Conservation (phyloP, 202 grass and related monocot genomes). For the Elaeis oleifera region DNA sequence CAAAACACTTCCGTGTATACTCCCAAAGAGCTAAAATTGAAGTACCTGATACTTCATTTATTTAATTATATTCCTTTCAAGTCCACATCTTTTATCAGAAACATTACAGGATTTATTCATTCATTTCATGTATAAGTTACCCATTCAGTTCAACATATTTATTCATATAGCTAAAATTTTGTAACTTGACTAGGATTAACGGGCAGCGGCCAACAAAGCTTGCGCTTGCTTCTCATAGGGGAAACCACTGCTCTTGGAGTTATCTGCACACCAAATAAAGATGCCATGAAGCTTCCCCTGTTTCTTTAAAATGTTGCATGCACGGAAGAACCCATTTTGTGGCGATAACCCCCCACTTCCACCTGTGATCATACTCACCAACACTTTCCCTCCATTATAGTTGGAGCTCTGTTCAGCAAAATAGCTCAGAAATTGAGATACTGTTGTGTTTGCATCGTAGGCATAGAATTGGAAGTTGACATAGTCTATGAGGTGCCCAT, state of each 20-base stretch:
- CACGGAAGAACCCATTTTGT: slow-evolving; percentile 23
- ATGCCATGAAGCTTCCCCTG: slow-evolving; percentile 57
- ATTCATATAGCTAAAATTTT: too few relatives aligned
- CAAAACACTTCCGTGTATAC: too few relatives aligned
- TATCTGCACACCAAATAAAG: slow-evolving; percentile 66
- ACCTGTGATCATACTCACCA: slow-evolving; percentile 60
- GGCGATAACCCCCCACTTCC: slow-evolving; percentile 25
- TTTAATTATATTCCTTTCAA: too few relatives aligned
- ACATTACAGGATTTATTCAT: too few relatives aligned
- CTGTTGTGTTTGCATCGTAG: slow-evolving; percentile 38
- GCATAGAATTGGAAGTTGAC: slow-evolving; percentile 90
- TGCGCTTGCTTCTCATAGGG: slow-evolving; percentile 56
- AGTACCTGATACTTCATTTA: too few relatives aligned
- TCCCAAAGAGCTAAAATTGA: too few relatives aligned
- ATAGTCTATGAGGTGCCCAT: slow-evolving; percentile 53
- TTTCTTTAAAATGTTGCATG: slow-evolving; percentile 46
- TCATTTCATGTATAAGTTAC: too few relatives aligned
- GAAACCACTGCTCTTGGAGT: slow-evolving; percentile 42
- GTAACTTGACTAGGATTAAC: too few relatives aligned
- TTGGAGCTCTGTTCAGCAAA: slow-evolving; percentile 50
- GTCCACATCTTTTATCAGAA: too few relatives aligned
- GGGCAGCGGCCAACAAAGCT: slow-evolving; percentile 3
- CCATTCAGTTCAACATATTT: too few relatives aligned
- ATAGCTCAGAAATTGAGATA: slow-evolving; percentile 31
- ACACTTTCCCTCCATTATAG: slow-evolving; percentile 47